Conservation (phyloP, 2,329 filamentous ascomycete genomes). For the Ceratocystis lukuohia region DNA sequence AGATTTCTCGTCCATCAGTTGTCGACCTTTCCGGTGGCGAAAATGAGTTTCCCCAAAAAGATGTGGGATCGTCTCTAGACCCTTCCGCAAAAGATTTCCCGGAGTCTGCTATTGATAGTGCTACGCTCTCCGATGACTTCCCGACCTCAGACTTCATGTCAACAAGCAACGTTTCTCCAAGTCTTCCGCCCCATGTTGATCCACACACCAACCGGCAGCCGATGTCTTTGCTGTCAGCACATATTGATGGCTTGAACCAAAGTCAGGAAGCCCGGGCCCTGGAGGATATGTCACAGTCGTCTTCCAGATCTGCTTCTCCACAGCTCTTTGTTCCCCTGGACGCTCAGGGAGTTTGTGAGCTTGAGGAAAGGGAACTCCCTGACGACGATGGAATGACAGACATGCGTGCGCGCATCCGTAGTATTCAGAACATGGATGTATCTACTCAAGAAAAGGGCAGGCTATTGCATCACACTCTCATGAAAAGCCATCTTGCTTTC, state of each 20-base stretch:
- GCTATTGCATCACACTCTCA: slow-evolving; percentile 57
- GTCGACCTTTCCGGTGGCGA: slow-evolving; percentile 28
- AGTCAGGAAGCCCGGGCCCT: not conserved
- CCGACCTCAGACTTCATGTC: not conserved
- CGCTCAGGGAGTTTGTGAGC: not conserved
- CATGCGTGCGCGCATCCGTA: slow-evolving; percentile 53
- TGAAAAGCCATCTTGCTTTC: slow-evolving; percentile 45
- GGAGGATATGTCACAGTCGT: not conserved
- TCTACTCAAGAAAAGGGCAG: slow-evolving; percentile 52
- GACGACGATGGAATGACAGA: slow-evolving; percentile 67
- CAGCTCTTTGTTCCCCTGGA: not conserved
- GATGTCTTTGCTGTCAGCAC: not conserved
- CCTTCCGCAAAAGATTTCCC: slow-evolving; percentile 2
- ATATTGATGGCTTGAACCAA: not conserved
- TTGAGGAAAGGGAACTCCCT: slow-evolving; percentile 29
- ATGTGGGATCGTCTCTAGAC: slow-evolving; percentile 16
- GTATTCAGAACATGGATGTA: slow-evolving; percentile 50
- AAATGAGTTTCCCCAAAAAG: slow-evolving; percentile 25
- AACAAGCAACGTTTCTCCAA: not conserved
- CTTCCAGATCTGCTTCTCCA: not conserved
- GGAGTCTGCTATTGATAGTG: not conserved
- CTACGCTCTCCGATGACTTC: not conserved
- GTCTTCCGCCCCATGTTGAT: not conserved
- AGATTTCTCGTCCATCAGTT: slow-evolving; percentile 29
- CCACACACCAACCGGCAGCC: not conserved